A percentile compares a stretch with the other conserved stretches of the same genome.
phyloP scores from a whole-genome alignment of 2,329 filamentous ascomycete species.

The Acrodontium crateriforme region DNA sequence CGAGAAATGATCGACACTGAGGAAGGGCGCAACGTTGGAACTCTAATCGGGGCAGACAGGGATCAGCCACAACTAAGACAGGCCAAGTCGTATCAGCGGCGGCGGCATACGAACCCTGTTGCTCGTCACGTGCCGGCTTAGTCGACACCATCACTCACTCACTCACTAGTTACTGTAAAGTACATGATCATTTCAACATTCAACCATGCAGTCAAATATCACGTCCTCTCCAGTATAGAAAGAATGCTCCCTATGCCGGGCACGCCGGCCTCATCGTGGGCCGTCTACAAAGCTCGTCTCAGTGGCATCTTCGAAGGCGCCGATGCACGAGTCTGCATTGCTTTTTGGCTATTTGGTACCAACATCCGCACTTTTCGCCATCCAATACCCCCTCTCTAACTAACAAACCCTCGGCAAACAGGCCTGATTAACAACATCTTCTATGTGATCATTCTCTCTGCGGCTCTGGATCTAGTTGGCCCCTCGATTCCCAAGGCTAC shows the following conservation, averaged over 20 bases:
- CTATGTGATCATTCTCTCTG: constrained; percentile 91
- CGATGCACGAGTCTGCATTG: constrained; percentile 57
- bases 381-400: constrained; percentile 1
- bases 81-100: too few relatives aligned
- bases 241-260: constrained; percentile 40
- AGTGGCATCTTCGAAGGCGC: constrained; percentile 49
- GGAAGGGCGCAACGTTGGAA: too few relatives aligned
- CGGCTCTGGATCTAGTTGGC: constrained; percentile 88
- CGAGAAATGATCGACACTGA: too few relatives aligned
- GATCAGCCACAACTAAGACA: too few relatives aligned
- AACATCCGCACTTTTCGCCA: constrained; percentile 1
- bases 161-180: too few relatives aligned
- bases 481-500: constrained; percentile 74
- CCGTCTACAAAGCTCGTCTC: constrained; percentile 55
- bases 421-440: constrained; percentile 93
- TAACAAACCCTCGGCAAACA: constrained; percentile 22
- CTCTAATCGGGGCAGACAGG: too few relatives aligned
- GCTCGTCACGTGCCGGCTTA: too few relatives aligned
- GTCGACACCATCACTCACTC: too few relatives aligned
- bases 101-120: too few relatives aligned
- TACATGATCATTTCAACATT: too few relatives aligned
- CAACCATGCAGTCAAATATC: too few relatives aligned
- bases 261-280: constrained; percentile 53
- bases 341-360: constrained; percentile 91
- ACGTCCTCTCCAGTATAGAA: not conserved